These are phyloP conservation scores for Jamesozyma lodderae DNA, from an alignment of 805 yeast species.

Conservation along the genomic window DNA sequence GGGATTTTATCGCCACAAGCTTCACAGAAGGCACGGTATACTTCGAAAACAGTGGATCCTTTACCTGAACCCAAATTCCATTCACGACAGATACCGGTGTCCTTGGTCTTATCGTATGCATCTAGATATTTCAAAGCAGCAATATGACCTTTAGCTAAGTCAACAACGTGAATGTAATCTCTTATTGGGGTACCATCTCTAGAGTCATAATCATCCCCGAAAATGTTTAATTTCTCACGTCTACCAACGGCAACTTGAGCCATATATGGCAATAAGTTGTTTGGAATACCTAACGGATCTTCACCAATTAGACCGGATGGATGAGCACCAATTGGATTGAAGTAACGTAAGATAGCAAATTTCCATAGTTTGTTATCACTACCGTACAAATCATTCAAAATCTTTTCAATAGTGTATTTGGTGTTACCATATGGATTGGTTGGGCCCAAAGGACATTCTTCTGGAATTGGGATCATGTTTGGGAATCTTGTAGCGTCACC, in stretches of 20 bases:
- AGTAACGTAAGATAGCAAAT: slow-evolving; percentile 61
- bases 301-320: slow-evolving; percentile 75
- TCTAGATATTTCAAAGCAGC: slow-evolving; percentile 55
- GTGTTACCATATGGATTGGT: slow-evolving; percentile 74
- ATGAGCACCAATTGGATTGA: slow-evolving; percentile 82
- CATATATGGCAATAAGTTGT: slow-evolving; percentile 63
- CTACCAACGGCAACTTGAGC: slow-evolving; percentile 74
- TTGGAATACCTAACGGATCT: slow-evolving; percentile 70
- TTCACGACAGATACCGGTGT: slow-evolving; percentile 50
- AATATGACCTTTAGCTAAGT: slow-evolving; percentile 68
- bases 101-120: slow-evolving; percentile 9
- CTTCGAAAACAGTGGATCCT: slow-evolving; percentile 72
- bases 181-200: slow-evolving; percentile 76
- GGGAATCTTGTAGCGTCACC: slow-evolving; percentile 71
- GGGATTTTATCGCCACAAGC: slow-evolving; percentile 60
- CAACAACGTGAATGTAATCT: slow-evolving; percentile 75
- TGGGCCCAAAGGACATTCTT: slow-evolving; percentile 64
- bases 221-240: slow-evolving; percentile 54
- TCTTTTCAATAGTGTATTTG: slow-evolving; percentile 55
- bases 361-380: slow-evolving; percentile 37
- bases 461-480: slow-evolving; percentile 72
- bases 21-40: slow-evolving; percentile 51
- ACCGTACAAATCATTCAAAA: slow-evolving; percentile 44
- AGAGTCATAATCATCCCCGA: slow-evolving; percentile 62
- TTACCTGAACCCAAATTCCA: slow-evolving; percentile 81